A percentile compares a stretch with the other conserved stretches of the same genome.
Conservation (phyloP, 495 filamentous ascomycete genomes). For the Podospora pseudopauciseta region DNA sequence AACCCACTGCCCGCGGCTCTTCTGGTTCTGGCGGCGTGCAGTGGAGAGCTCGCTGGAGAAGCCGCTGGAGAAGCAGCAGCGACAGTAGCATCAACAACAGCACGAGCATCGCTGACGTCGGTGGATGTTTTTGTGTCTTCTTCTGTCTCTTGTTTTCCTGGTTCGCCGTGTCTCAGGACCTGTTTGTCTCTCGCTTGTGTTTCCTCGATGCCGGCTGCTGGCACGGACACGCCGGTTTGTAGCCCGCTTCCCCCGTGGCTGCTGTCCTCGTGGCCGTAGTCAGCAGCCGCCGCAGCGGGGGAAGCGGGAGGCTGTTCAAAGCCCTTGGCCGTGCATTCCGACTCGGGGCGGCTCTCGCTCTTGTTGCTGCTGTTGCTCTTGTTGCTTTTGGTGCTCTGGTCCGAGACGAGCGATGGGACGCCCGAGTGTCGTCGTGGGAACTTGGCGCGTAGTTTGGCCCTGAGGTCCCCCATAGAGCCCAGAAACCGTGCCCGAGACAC, state of each 20-base stretch:
- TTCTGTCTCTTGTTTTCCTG: conserved; percentile 11
- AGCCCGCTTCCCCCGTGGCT: neutral
- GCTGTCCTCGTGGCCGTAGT: neutral
- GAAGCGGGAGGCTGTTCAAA: conserved; percentile 2
- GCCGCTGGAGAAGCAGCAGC: neutral
- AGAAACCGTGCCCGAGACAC: conserved; percentile 5
- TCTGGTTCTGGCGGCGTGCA: neutral
- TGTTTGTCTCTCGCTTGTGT: conserved; percentile 12
- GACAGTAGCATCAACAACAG: neutral
- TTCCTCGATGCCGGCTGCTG: neutral
- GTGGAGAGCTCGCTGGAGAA: neutral
- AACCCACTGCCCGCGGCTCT: neutral
- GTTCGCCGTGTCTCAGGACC: conserved; percentile 8
- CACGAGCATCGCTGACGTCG: conserved; percentile 11
- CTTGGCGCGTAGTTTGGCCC: conserved; percentile 45
- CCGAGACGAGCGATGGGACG: conserved; percentile 33
- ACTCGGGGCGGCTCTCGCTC: conserved; percentile 20
- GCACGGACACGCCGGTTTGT: neutral
- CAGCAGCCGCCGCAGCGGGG: neutral
- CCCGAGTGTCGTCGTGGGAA: conserved; percentile 45
- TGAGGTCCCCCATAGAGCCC: conserved; percentile 44
- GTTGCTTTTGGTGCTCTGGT: conserved; percentile 27
- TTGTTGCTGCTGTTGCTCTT: conserved; percentile 11
- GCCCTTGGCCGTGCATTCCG: conserved; percentile 9
- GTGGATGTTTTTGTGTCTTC: conserved; percentile 8